A percentile compares a stretch with the other conserved stretches of the same genome.
These are phyloP conservation scores for Leccinum incarnatum DNA, from an alignment of 768 basidiomycete species.

Conservation along the genomic window DNA sequence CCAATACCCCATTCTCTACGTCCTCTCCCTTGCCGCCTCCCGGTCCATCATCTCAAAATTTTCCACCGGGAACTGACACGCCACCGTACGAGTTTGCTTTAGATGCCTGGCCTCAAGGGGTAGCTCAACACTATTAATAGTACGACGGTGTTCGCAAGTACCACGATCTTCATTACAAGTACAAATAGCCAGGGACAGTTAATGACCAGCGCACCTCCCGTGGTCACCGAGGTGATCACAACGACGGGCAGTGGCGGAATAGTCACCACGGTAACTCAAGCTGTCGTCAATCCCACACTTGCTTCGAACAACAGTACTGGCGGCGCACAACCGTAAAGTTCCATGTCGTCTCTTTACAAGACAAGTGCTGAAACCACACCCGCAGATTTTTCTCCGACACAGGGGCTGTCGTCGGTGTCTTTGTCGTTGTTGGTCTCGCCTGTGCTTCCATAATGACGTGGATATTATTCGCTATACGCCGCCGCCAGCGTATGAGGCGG, in stretches of 20 bases:
- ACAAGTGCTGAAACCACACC: conserved; percentile 6
- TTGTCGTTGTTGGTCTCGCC: conserved; percentile 84
- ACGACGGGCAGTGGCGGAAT: conserved; percentile 54
- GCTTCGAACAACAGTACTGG: conserved; percentile 43
- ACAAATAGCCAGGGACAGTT: conserved; percentile 55
- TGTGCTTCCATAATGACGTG: conserved; percentile 65
- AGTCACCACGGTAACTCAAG: conserved; percentile 57
- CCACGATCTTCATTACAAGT: conserved; percentile 53
- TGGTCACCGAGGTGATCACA: conserved; percentile 55
- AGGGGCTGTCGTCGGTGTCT: conserved; percentile 90
- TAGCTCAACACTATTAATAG: conserved; percentile 35
- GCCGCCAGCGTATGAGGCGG: conserved; percentile 56
- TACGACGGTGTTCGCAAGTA: conserved; percentile 46
- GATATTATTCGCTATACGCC: conserved; percentile 67
- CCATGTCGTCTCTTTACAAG: background rate
- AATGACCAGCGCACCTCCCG: conserved; percentile 49
- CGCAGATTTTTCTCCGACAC: conserved; percentile 82
- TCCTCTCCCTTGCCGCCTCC: conserved; percentile 5
- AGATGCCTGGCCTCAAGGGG: background rate
- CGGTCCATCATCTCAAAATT: conserved; percentile 5
- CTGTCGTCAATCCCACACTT: conserved; percentile 71
- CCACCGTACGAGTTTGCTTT: conserved; percentile 27
- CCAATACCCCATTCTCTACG: conserved; percentile 4
- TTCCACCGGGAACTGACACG: conserved; percentile 3
- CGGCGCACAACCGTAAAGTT: conserved; percentile 47